Evolutionary conservation across 768 basidiomycete species (phyloP).

Genomic region (Boletus coccyginus): DNA sequence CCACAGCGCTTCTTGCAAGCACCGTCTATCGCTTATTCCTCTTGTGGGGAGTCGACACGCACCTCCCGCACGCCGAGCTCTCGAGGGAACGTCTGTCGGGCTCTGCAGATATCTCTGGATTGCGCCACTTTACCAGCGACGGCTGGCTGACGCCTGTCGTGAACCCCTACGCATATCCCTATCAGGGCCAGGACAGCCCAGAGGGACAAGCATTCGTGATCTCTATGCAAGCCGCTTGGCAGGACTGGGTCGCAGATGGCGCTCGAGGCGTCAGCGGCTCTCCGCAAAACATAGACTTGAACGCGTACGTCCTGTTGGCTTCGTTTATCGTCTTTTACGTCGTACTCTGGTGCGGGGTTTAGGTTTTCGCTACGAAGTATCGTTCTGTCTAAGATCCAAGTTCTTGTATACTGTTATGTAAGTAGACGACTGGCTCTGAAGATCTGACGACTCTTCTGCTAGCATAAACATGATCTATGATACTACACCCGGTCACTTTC

Average conservation of each 20-base stretch:
- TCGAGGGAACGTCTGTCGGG: conserved; percentile 41
- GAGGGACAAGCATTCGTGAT: conserved; percentile 82
- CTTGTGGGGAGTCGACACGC: conserved; percentile 44
- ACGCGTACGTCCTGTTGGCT: background rate
- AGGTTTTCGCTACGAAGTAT: background rate
- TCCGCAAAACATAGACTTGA: background rate
- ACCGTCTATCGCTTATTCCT: conserved; percentile 74
- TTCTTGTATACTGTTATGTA: background rate
- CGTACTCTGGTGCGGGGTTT: background rate
- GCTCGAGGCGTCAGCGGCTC: conserved; percentile 45
- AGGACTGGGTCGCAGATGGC: conserved; percentile 66
- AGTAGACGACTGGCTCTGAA: no score
- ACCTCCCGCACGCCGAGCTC: conserved; percentile 58
- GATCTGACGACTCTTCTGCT: no score
- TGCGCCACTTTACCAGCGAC: conserved; percentile 50
- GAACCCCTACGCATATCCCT: conserved; percentile 56
- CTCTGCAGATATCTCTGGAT: conserved; percentile 13
- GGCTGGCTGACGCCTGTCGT: conserved; percentile 78
- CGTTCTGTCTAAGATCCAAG: no score
- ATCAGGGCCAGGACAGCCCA: conserved; percentile 53
- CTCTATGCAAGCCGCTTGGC: conserved; percentile 69
- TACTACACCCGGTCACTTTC: no score
- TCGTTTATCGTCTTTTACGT: background rate
- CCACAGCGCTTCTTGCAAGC: conserved; percentile 71
- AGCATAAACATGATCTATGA: no score